phyloP scores from a whole-genome alignment of 2,329 filamentous ascomycete species.

The Elsinoe perseae region DNA sequence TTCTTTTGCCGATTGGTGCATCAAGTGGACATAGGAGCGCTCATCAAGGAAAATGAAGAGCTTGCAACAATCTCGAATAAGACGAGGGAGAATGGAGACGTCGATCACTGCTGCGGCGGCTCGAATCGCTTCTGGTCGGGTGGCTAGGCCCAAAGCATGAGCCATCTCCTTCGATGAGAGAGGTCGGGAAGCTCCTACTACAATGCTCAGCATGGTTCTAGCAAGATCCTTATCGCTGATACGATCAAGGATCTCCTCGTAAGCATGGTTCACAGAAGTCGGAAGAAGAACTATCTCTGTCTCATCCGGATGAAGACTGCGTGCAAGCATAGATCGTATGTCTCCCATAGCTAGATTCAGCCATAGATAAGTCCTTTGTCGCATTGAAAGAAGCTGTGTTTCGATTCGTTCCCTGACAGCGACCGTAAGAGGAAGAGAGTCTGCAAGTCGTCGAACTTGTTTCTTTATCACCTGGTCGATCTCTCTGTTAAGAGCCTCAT shows the following conservation, averaged over 20 bases:
- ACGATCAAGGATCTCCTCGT: slow-evolving; percentile 24
- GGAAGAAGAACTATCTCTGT: slow-evolving; percentile 21
- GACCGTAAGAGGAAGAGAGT: background rate
- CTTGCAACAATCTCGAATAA: slow-evolving; percentile 21
- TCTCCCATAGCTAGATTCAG: slow-evolving; percentile 22
- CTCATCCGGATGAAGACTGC: slow-evolving; percentile 16
- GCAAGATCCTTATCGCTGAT: slow-evolving; percentile 5
- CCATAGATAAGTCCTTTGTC: slow-evolving; percentile 29
- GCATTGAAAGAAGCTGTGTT: slow-evolving; percentile 18
- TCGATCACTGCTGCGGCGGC: slow-evolving; percentile 15
- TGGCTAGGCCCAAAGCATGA: slow-evolving; percentile 20
- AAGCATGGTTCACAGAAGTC: slow-evolving; percentile 24
- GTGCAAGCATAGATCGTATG: slow-evolving; percentile 17
- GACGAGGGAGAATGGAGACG: background rate
- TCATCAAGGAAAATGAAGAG: slow-evolving; percentile 24
- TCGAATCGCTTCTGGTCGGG: background rate
- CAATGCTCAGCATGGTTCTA: slow-evolving; percentile 22
- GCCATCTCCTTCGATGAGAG: slow-evolving; percentile 24
- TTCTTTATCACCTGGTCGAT: slow-evolving; percentile 16
- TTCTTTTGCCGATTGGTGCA: slow-evolving; percentile 28
- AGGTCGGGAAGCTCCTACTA: slow-evolving; percentile 24
- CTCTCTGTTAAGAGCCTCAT: slow-evolving; percentile 17
- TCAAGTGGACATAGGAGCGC: slow-evolving; percentile 22
- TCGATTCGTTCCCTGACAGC: background rate
- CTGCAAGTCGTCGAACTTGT: background rate